Evolutionary conservation across 2,329 filamentous ascomycete genomes (phyloP).

Genomic region (Phialophora expanda): DNA sequence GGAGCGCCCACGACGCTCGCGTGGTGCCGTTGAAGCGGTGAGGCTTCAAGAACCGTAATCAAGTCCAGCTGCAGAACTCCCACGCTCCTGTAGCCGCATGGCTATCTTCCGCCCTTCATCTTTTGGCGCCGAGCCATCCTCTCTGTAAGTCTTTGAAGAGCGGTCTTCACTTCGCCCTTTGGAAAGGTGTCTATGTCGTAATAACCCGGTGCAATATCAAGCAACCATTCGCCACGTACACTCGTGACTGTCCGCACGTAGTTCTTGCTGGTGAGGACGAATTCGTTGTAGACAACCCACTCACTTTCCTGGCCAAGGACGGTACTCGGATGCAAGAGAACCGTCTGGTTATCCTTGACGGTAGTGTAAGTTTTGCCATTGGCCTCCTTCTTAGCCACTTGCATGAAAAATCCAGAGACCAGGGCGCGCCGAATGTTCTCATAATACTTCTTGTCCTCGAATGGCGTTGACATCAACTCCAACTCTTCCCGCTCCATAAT

Average conservation of each 20-base stretch:
- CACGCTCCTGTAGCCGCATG: background rate
- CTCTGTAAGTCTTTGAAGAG: constrained; percentile 60
- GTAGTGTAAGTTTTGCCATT: constrained; percentile 91
- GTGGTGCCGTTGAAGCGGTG: background rate
- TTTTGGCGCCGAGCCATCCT: constrained; percentile 62
- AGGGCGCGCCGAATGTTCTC: constrained; percentile 93
- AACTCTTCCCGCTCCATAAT: constrained; percentile 95
- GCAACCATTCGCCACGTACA: constrained; percentile 89
- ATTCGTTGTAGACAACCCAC: constrained; percentile 98
- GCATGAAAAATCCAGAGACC: constrained; percentile 98
- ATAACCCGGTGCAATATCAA: constrained; percentile 92
- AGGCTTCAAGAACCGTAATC: background rate
- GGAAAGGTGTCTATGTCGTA: constrained; percentile 83
- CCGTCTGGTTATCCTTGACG: constrained; percentile 94
- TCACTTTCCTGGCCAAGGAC: constrained; percentile 87
- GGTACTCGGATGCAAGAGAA: constrained; percentile 90
- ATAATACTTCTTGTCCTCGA: constrained; percentile 97
- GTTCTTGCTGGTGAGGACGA: constrained; percentile 96
- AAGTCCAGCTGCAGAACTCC: background rate
- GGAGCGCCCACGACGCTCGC: background rate
- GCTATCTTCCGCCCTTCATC: constrained; percentile 42
- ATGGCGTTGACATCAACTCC: constrained; percentile 84
- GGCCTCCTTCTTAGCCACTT: constrained; percentile 91
- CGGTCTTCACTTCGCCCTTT: constrained; percentile 82
- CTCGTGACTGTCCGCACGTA: constrained; percentile 94